Evolutionary conservation across 371 early-diverging fungal genomes (phyloP), one percentile per base, ranked within the genome.

Genomic region (Chytridium lagenaria): DNA sequence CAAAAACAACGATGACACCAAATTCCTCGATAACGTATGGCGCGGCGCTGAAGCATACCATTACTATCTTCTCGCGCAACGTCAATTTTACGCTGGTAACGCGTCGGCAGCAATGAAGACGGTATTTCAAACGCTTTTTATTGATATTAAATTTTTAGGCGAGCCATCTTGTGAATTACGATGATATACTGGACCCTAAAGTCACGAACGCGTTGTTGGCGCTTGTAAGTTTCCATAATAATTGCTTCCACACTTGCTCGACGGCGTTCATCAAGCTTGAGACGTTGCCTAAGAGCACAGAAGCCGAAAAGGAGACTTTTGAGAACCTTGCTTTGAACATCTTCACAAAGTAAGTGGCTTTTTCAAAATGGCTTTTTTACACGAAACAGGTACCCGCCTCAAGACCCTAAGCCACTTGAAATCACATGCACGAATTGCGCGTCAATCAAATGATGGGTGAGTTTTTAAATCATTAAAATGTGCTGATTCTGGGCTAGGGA

Each of bases 41-140:
- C 64, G 85, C 28, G 84, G 83, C 0, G 88, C 88, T 1, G 86
- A 86, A 59, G 88, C 87, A 23, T 85, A 84, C 57, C 88, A 88
- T 69, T 84, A 79, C 61, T 86, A 85, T 72, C 66, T 86, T 38
- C 73, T 86, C 0, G 77, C 82, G 0, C 88, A 88, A 68, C 72
- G 84, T 22, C 88, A 88, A 59, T 85, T 80, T 70, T 84, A 86
- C 71, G 59, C 66, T 0, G 87, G 88, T 12, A 78, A 85, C 61
- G 39, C 77, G 12, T 77, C 77, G 5, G 71, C 67, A 0, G 83
- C 87, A 0, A 76, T 85, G 49, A 75, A 76, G 26, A 86, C 88
- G 28, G 83, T 86, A 73, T 49, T 71, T 65, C 5, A 28, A 28
- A 19, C 2, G 26, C n/a, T 33, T n/a, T 1, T 63, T 74, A 66